Conservation (phyloP, 202 grass and related monocot species). For the Zoysia matrella region DNA sequence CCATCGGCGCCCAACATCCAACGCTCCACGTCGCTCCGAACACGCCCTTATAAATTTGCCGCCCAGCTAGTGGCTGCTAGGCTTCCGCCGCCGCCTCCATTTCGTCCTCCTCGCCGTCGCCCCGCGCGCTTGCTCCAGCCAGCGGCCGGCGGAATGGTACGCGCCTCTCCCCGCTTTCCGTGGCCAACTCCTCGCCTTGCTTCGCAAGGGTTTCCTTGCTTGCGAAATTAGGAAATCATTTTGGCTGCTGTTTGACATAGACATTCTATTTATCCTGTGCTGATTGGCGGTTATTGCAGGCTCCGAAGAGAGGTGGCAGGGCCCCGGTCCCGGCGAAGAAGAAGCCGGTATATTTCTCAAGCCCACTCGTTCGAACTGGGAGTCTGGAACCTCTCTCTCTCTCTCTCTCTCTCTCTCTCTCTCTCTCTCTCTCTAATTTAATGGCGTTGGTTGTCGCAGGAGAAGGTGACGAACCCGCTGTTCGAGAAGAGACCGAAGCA, state of each 20-base stretch:
- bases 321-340: constrained; percentile 39
- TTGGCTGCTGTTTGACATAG: neutral
- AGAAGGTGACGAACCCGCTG: constrained; percentile 53
- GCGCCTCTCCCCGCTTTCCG: neutral
- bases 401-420: neutral
- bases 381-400: neutral
- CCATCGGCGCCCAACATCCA: neutral
- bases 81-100: neutral
- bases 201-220: neutral
- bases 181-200: neutral
- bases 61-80: no score
- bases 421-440: neutral
- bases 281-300: constrained; percentile 29
- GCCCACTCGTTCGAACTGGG: neutral
- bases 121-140: neutral
- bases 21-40: neutral
- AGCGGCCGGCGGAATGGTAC: constrained; percentile 12
- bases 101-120: neutral
- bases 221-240: neutral
- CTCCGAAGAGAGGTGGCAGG: constrained; percentile 49
- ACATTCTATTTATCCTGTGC: neutral
- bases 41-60: neutral
- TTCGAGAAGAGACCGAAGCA: constrained; percentile 62
- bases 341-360: constrained; percentile 17
- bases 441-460: constrained; percentile 19